Evolutionary conservation across 192 early-diverging fungal genomes (phyloP).

Genomic region (Diversispora epigaea): DNA sequence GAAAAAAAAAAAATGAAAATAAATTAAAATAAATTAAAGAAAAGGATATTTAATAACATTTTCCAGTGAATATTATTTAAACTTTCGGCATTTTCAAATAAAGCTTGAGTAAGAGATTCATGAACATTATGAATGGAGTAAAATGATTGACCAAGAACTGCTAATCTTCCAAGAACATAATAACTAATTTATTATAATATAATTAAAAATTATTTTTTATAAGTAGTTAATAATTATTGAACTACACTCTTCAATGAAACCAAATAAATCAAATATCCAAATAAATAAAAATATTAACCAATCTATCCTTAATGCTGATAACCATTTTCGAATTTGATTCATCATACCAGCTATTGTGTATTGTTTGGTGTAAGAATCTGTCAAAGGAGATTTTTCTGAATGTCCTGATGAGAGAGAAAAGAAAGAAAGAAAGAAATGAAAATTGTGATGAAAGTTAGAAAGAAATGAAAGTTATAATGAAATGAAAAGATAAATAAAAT

Average conservation of each 20-base stretch:
- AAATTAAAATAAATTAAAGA: background rate
- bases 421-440: background rate
- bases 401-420: background rate
- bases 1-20: background rate
- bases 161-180: conserved; percentile 33
- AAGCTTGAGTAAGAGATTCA: conserved; percentile 32
- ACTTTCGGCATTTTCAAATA: conserved; percentile 38
- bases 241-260: background rate
- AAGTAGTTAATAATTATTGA: background rate
- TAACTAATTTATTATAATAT: conserved; percentile 14
- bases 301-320: background rate
- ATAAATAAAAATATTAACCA: background rate
- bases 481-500: background rate
- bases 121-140: conserved; percentile 37
- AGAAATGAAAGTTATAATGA: background rate
- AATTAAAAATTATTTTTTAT: background rate
- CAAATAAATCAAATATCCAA: too few relatives aligned
- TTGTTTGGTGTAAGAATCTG: background rate
- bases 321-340: background rate
- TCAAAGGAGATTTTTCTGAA: background rate
- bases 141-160: conserved; percentile 35
- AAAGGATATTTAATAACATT: conserved; percentile 22
- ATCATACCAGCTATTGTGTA: background rate
- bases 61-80: conserved; percentile 37
- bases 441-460: background rate